A percentile compares a stretch with the other conserved stretches of the same genome.
phyloP scores from a whole-genome alignment of 1,139 yeast genomes.

The Candida freyschussii region DNA sequence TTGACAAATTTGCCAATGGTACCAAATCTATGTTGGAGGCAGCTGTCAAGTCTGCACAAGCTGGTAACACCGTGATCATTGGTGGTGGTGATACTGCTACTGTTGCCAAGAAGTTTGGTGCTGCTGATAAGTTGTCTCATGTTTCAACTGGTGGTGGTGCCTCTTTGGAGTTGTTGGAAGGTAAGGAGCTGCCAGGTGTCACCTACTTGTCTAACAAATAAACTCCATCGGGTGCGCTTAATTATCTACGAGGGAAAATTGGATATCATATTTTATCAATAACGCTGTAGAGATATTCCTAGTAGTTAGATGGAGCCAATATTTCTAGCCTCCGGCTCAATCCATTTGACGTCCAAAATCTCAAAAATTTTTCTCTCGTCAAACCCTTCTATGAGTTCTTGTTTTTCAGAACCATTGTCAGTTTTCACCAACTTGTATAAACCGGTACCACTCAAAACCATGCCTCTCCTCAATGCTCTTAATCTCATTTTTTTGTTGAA shows the following conservation, averaged over 20 bases:
- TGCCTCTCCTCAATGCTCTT: conserved; percentile 41
- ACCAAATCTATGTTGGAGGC: conserved; percentile 87
- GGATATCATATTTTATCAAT: too few relatives aligned
- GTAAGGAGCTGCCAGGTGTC: conserved; percentile 97
- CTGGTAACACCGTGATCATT: conserved; percentile 90
- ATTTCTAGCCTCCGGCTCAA: conserved; percentile 44
- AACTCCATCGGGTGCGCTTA: too few relatives aligned
- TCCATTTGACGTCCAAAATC: conserved; percentile 39
- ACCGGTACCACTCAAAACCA: conserved; percentile 46
- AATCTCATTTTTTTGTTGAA: conserved; percentile 49
- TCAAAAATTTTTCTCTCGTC: conserved; percentile 47
- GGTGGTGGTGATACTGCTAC: conserved; percentile 99
- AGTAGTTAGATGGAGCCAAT: too few relatives aligned
- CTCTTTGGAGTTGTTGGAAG: conserved; percentile 93
- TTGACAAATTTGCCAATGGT: conserved; percentile 83
- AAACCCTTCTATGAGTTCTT: conserved; percentile 38
- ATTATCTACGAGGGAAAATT: too few relatives aligned
- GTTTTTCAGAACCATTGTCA: conserved; percentile 15
- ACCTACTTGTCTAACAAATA: conserved; percentile 75
- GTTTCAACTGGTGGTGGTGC: conserved; percentile 99
- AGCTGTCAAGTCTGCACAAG: conserved; percentile 76
- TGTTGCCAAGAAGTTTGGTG: conserved; percentile 96
- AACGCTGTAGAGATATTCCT: too few relatives aligned
- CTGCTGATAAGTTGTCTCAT: conserved; percentile 89
- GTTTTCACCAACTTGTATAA: conserved; percentile 29